A percentile compares a stretch with the other conserved stretches of the same genome.
Conservation (phyloP, 23 red algal genomes). For the Cyanidioschyzon merolae region DNA sequence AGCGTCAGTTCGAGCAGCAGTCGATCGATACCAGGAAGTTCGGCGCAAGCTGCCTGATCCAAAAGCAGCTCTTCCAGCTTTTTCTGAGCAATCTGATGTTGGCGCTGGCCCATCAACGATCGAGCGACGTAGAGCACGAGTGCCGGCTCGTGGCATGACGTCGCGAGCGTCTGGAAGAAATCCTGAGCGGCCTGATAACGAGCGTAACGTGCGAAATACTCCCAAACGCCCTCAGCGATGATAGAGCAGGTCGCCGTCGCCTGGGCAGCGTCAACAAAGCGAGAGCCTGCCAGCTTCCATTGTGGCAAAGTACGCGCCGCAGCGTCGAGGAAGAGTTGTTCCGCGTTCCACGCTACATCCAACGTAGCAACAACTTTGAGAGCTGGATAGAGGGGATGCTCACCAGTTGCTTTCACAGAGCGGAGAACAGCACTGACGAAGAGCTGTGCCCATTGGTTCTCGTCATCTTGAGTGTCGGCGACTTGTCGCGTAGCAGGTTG, state of each 20-base stretch:
- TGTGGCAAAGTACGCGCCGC: constrained; percentile 14
- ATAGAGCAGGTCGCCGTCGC: constrained; percentile 37
- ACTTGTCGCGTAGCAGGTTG: not conserved
- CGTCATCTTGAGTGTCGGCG: constrained; percentile 22
- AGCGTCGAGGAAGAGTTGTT: constrained; percentile 31
- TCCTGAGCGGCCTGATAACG: not conserved
- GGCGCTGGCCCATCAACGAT: not conserved
- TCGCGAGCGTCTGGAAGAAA: constrained; percentile 1
- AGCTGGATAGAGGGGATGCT: constrained; percentile 69
- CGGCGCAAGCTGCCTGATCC: no score
- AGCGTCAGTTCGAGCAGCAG: not conserved
- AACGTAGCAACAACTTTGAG: constrained; percentile 46
- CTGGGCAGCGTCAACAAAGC: constrained; percentile 15
- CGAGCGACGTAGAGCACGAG: not conserved
- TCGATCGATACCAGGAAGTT: not conserved
- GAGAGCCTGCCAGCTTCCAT: not conserved
- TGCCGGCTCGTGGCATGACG: not conserved
- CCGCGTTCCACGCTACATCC: constrained; percentile 20
- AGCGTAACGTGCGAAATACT: constrained; percentile 13
- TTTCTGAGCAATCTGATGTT: not conserved
- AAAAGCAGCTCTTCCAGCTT: no score
- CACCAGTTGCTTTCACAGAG: constrained; percentile 34
- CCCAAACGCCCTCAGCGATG: constrained; percentile 13
- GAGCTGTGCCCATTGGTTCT: constrained; percentile 41
- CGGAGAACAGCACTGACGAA: constrained; percentile 47